phyloP scores from a whole-genome alignment of 345 rosid species.

The Eucalyptus globulus region DNA sequence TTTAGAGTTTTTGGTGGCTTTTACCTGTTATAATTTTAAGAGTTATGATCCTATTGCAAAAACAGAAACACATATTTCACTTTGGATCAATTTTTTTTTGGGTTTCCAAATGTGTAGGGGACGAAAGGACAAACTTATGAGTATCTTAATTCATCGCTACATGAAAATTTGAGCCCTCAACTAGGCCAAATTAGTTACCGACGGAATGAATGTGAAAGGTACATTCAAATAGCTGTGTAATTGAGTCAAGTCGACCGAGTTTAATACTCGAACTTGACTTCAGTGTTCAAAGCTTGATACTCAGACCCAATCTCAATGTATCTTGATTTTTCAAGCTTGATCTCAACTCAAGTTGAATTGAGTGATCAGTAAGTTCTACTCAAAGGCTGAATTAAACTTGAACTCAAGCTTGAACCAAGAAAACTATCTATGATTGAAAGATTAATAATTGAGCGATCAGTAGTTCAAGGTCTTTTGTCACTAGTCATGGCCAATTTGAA shows the following conservation, averaged over 20 bases:
- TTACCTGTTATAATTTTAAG: neutral
- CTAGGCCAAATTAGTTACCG: neutral
- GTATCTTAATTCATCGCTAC: neutral
- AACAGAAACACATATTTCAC: neutral
- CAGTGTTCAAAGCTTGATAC: neutral
- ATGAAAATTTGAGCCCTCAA: neutral
- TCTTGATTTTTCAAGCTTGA: neutral
- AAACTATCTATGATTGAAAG: neutral
- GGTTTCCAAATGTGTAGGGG: neutral
- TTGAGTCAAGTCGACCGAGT: neutral
- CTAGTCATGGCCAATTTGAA: too few species aligned
- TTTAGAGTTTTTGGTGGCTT: neutral
- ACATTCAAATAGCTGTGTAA: neutral
- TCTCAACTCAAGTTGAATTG: neutral
- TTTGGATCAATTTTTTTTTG: too few species aligned
- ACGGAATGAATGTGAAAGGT: neutral
- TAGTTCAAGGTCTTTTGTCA: too few species aligned
- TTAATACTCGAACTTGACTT: neutral
- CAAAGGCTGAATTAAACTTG: too few species aligned
- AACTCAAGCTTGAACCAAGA: neutral
- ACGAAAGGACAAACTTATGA: neutral
- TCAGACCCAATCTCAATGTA: neutral
- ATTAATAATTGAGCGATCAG: too few species aligned
- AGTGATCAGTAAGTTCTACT: too few species aligned
- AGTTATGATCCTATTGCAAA: neutral